phyloP scores from a whole-genome alignment of 345 rosid species.

The Eucalyptus cloeziana region DNA sequence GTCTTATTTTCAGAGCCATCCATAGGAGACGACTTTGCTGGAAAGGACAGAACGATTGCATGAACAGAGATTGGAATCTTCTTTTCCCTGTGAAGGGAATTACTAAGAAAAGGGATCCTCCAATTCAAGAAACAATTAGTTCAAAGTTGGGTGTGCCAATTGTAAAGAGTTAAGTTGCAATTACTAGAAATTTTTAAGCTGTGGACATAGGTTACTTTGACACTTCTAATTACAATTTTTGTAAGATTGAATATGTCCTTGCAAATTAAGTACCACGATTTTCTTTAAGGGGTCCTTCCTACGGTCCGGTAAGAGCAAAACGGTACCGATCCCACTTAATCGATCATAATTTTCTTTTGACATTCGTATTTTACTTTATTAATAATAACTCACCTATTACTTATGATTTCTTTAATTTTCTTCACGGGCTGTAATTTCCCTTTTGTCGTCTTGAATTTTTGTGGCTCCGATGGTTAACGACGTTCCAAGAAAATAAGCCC shows the following conservation, averaged over 20 bases:
- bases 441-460: neutral
- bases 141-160: neutral
- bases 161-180: neutral
- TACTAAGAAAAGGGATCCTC: neutral
- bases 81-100: neutral
- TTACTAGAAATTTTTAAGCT: neutral
- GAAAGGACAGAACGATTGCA: neutral
- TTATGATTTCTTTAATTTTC: neutral
- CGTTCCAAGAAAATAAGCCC: neutral
- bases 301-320: neutral
- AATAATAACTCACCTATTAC: neutral
- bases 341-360: neutral
- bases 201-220: neutral
- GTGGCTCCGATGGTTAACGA: neutral
- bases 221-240: neutral
- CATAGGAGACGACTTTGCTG: neutral
- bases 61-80: neutral
- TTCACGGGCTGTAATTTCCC: neutral
- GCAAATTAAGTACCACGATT: neutral
- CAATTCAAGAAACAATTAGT: neutral
- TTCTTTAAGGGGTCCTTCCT: neutral
- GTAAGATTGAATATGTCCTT: neutral
- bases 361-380: neutral
- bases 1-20: neutral
- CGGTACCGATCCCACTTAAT: neutral